These are phyloP conservation scores for Multifurca ochricompacta DNA, from an alignment of 768 basidiomycete species.

Conservation along the genomic window DNA sequence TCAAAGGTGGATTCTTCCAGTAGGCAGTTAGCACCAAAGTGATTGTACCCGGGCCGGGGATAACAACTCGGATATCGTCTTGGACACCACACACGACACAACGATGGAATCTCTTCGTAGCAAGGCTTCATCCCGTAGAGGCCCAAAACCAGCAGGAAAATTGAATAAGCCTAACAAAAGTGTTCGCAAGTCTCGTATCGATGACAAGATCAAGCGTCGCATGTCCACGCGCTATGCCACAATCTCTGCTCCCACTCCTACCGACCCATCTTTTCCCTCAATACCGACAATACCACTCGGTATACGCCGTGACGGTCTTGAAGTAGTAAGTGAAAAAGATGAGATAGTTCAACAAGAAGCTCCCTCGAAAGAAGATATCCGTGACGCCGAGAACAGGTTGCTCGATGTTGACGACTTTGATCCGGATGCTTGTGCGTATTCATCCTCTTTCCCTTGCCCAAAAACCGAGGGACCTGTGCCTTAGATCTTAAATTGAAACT, in stretches of 20 bases:
- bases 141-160: slow-evolving; percentile 16
- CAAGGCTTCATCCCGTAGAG: slow-evolving; percentile 19
- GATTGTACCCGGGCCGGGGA: background rate
- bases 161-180: slow-evolving; percentile 18
- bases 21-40: too few relatives aligned
- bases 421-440: slow-evolving; percentile 73
- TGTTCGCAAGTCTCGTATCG: slow-evolving; percentile 40
- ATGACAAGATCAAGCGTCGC: slow-evolving; percentile 95
- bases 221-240: slow-evolving; percentile 93
- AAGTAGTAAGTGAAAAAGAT: slow-evolving; percentile 40
- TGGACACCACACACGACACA: background rate
- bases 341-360: slow-evolving; percentile 32
- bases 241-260: slow-evolving; percentile 72
- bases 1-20: too few relatives aligned
- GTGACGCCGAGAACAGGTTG: slow-evolving; percentile 46
- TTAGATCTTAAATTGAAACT: slow-evolving; percentile 70
- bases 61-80: background rate
- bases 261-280: slow-evolving; percentile 46
- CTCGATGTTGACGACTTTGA: slow-evolving; percentile 80
- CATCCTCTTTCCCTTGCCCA: background rate
- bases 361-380: slow-evolving; percentile 52
- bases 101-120: slow-evolving; percentile 31
- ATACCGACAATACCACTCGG: slow-evolving; percentile 50
- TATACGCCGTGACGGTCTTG: slow-evolving; percentile 29
- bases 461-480: background rate